Conservation (phyloP, 768 basidiomycete genomes). For the Suillus discolor region DNA sequence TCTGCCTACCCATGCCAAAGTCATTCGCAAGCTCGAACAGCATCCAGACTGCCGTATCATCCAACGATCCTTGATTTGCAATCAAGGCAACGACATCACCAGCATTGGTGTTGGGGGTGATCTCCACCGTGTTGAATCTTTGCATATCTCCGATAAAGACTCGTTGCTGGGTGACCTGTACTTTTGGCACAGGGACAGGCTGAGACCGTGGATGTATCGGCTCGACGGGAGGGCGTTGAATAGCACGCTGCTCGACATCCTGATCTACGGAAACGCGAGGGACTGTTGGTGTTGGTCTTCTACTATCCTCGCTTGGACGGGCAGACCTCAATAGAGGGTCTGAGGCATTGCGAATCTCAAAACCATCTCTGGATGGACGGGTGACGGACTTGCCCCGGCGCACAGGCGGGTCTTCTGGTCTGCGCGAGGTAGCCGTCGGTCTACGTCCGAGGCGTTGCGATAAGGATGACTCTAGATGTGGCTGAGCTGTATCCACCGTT, state of each 20-base stretch:
- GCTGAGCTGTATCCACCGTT: conserved; percentile 35
- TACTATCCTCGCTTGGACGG: conserved; percentile 30
- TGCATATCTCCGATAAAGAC: conserved; percentile 80
- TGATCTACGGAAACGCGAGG: conserved; percentile 26
- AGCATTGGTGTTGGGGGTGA: conserved; percentile 67
- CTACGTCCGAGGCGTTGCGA: conserved; percentile 38
- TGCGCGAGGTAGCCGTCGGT: conserved; percentile 34
- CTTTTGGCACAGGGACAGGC: conserved; percentile 31
- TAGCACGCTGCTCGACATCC: conserved; percentile 24
- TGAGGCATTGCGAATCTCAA: conserved; percentile 10
- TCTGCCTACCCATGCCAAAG: conserved; percentile 82
- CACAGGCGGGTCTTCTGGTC: conserved; percentile 10
- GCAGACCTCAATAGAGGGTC: conserved; percentile 23
- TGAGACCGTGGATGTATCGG: background rate
- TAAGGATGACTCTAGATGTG: conserved; percentile 31
- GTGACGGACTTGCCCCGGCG: conserved; percentile 8
- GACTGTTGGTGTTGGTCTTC: conserved; percentile 21
- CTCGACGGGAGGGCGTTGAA: conserved; percentile 33
- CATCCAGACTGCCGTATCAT: conserved; percentile 78
- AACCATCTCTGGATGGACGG: conserved; percentile 12
- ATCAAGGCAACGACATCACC: conserved; percentile 71
- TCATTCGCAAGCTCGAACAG: conserved; percentile 89
- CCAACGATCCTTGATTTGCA: conserved; percentile 66
- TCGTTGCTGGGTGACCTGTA: conserved; percentile 57
- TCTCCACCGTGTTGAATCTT: conserved; percentile 72